phyloP scores from a whole-genome alignment of 768 basidiomycete genomes.

The Agaricus sinodeliciosus region DNA sequence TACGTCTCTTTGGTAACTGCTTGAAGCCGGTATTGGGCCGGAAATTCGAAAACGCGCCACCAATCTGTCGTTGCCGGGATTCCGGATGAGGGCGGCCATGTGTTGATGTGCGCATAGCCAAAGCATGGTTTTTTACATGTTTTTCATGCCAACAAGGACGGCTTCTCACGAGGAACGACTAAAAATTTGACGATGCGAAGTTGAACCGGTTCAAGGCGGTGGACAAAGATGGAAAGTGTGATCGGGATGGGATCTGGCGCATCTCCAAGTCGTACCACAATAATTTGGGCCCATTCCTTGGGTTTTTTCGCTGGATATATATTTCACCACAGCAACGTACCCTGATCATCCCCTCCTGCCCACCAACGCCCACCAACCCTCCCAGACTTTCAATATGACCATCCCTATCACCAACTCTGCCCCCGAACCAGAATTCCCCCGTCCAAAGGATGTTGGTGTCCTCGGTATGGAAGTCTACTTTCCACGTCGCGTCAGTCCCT shows the following conservation, averaged over 20 bases:
- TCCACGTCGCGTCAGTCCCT: conserved; percentile 68
- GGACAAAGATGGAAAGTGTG: too few relatives aligned
- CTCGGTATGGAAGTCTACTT: conserved; percentile 94
- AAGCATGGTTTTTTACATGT: too few relatives aligned
- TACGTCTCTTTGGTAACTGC: too few relatives aligned
- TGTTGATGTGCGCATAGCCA: too few relatives aligned
- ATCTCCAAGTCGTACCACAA: conserved; percentile 39
- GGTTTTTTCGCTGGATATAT: conserved; percentile 34
- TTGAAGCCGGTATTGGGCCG: too few relatives aligned
- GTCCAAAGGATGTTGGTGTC: conserved; percentile 92
- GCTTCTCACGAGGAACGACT: neutral
- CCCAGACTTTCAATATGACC: conserved; percentile 28
- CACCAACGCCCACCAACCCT: conserved; percentile 6
- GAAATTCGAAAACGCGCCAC: neutral
- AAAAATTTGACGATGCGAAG: neutral
- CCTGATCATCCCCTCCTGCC: conserved; percentile 13
- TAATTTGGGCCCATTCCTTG: conserved; percentile 26
- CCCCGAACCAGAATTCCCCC: conserved; percentile 36
- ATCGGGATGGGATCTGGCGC: too few relatives aligned
- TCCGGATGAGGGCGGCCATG: too few relatives aligned
- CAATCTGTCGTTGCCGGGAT: neutral
- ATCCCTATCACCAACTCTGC: conserved; percentile 28
- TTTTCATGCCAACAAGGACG: neutral
- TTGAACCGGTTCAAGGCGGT: conserved; percentile 8
- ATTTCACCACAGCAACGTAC: conserved; percentile 15